Percentiles rank a stretch among this genome's conserved stretches.
phyloP scores from a whole-genome alignment of 2,329 filamentous ascomycete genomes.

The Byssothecium circinans region DNA sequence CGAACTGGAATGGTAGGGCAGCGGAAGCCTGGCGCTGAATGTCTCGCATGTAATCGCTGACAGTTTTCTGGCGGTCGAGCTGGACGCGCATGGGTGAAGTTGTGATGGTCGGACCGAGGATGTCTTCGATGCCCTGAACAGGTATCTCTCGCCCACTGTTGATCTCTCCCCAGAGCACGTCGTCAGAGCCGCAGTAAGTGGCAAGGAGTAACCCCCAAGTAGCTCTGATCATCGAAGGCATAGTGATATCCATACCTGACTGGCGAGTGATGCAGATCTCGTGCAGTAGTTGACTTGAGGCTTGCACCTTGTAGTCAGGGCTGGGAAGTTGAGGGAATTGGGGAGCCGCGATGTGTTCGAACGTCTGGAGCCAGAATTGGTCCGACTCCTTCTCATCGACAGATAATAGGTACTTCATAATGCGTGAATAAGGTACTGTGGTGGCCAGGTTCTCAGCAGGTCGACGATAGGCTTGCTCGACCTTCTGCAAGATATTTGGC shows the following conservation, averaged over 20 bases:
- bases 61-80: slow-evolving; percentile 35
- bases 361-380: slow-evolving; percentile 32
- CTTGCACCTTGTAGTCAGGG: slow-evolving; percentile 34
- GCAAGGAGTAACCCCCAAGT: slow-evolving; percentile 52
- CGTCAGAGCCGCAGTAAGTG: slow-evolving; percentile 50
- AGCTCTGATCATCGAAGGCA: slow-evolving; percentile 45
- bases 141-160: slow-evolving; percentile 41
- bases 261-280: slow-evolving; percentile 19
- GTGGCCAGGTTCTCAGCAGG: slow-evolving; percentile 5
- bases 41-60: slow-evolving; percentile 31
- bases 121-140: slow-evolving; percentile 40
- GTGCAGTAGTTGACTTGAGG: slow-evolving; percentile 29
- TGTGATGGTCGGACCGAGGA: slow-evolving; percentile 46
- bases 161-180: slow-evolving; percentile 53
- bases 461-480: slow-evolving; percentile 27
- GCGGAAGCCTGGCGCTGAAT: slow-evolving; percentile 31
- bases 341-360: slow-evolving; percentile 30
- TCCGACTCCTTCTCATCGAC: slow-evolving; percentile 30
- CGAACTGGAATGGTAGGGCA: slow-evolving; percentile 36
- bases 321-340: slow-evolving; percentile 37
- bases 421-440: slow-evolving; percentile 33
- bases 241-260: slow-evolving; percentile 31
- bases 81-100: slow-evolving; percentile 48
- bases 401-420: slow-evolving; percentile 34
- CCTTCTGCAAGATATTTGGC: slow-evolving; percentile 28